Conservation (phyloP, 768 basidiomycete genomes). For the Suillus ampliporus region DNA sequence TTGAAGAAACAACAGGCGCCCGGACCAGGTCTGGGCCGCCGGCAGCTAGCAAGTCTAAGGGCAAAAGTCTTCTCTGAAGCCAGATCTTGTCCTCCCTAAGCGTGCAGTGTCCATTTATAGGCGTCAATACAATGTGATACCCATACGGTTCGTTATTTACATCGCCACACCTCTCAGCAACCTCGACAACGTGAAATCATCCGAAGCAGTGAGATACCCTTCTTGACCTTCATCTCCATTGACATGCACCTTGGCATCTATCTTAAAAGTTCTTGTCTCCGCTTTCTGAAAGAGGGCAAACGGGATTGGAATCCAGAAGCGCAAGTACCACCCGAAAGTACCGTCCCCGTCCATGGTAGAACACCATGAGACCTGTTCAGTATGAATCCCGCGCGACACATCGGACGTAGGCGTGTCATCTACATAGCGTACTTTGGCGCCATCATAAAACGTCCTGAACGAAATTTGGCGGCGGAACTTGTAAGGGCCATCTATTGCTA, state of each 20-base stretch:
- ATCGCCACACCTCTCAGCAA: constrained; percentile 47
- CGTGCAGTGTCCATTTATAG: too few species aligned
- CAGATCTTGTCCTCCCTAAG: too few species aligned
- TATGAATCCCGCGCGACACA: constrained; percentile 21
- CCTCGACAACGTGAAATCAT: constrained; percentile 50
- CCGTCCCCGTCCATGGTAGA: constrained; percentile 20
- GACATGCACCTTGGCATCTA: constrained; percentile 45
- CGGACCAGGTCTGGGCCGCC: too few species aligned
- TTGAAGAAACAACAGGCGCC: too few species aligned
- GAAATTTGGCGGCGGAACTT: constrained; percentile 3
- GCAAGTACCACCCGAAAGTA: constrained; percentile 40
- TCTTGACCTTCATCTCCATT: constrained; percentile 28
- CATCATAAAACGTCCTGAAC: constrained; percentile 24
- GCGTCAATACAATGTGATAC: too few species aligned
- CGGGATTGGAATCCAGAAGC: constrained; percentile 54
- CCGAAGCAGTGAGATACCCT: constrained; percentile 26
- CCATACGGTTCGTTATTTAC: constrained; percentile 14
- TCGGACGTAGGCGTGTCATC: not conserved
- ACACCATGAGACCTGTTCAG: constrained; percentile 23
- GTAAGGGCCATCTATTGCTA: constrained; percentile 14
- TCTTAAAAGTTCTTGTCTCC: constrained; percentile 50
- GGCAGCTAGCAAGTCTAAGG: too few species aligned
- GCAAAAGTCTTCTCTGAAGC: too few species aligned
- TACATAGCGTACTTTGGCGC: constrained; percentile 14
- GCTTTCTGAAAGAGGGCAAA: constrained; percentile 50